A percentile compares a stretch with the other conserved stretches of the same genome.
Evolutionary conservation across 805 yeast species (phyloP).

Genomic region (Lipomyces orientalis): DNA sequence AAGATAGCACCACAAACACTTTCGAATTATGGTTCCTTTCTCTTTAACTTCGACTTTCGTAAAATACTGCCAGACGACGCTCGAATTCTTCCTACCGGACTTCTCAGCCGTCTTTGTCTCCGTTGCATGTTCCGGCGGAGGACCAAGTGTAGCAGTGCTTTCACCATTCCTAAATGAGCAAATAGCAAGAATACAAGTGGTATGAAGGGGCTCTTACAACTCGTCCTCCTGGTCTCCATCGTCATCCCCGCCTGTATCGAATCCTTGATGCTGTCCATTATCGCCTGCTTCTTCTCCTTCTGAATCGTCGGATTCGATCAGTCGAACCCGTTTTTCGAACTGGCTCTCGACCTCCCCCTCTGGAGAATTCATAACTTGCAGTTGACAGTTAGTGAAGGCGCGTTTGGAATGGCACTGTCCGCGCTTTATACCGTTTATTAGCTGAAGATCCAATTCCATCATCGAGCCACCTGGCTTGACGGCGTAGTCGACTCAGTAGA

Average conservation of each 20-base stretch:
- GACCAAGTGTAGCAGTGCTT: not conserved
- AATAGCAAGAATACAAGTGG: not conserved
- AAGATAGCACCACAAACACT: conserved; percentile 11
- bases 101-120: not conserved
- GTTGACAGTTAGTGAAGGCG: not conserved
- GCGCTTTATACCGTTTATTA: not conserved
- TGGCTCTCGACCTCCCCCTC: not conserved
- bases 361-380: not conserved
- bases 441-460: not conserved
- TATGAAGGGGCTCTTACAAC: not conserved
- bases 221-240: not conserved
- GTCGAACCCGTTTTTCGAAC: not conserved
- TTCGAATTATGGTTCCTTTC: conserved; percentile 3
- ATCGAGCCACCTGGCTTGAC: not conserved
- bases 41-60: conserved; percentile 8
- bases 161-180: conserved; percentile 5
- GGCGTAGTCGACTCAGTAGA: not conserved
- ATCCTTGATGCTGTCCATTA: not conserved
- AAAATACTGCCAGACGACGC: conserved; percentile 4
- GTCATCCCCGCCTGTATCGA: not conserved
- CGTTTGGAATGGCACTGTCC: not conserved
- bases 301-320: not conserved
- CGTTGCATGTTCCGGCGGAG: conserved; percentile 6
- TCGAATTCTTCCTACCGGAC: conserved; percentile 4
- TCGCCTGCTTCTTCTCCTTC: not conserved